Conservation (phyloP, 2,329 filamentous ascomycete genomes). For the Botrytis fabae region DNA sequence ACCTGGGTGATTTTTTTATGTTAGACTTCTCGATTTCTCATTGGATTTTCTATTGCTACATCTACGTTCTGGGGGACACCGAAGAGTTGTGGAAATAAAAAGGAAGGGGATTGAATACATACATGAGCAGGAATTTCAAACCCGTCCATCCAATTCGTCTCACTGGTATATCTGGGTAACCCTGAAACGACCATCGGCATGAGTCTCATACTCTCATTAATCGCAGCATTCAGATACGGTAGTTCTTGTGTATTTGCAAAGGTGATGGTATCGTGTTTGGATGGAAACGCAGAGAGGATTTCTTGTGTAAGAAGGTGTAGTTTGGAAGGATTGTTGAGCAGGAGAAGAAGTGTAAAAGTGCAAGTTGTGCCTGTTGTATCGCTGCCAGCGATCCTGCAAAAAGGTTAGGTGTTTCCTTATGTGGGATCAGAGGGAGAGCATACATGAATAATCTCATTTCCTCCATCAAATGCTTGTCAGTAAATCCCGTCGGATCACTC, state of each 20-base stretch:
- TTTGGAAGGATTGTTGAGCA: constrained; percentile 6
- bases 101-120: not conserved
- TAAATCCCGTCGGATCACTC: not conserved
- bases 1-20: constrained; percentile 14
- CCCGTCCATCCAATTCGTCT: constrained; percentile 25
- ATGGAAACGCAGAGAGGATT: constrained; percentile 41
- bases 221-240: constrained; percentile 30
- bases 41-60: not conserved
- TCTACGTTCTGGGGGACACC: not conserved
- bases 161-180: constrained; percentile 24
- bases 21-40: not conserved
- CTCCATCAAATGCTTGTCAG: not conserved
- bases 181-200: constrained; percentile 28
- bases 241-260: constrained; percentile 30
- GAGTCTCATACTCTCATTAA: constrained; percentile 32
- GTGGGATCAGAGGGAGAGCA: not conserved
- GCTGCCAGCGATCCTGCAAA: constrained; percentile 1
- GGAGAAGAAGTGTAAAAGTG: constrained; percentile 7
- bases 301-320: not conserved
- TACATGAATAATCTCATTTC: constrained; percentile 33
- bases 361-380: constrained; percentile 5
- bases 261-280: constrained; percentile 25
- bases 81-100: not conserved
- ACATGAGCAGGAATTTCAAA: constrained; percentile 29
- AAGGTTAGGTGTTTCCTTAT: not conserved